A percentile compares a stretch with the other conserved stretches of the same genome.
Conservation (phyloP, 73 alveolate species). For the Chromera velia region DNA sequence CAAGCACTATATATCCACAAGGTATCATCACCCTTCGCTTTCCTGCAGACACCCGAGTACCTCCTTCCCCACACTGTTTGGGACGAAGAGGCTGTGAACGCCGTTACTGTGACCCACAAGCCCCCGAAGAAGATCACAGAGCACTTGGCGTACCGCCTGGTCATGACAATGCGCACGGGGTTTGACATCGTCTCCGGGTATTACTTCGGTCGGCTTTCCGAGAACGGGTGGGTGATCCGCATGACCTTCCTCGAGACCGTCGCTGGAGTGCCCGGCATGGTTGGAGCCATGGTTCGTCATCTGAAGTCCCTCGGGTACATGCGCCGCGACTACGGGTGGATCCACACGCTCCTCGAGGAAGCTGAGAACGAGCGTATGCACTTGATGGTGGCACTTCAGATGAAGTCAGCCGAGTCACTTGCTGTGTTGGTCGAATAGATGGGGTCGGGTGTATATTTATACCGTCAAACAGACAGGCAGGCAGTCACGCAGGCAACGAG, state of each 20-base stretch:
- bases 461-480: neutral
- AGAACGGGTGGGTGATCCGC: neutral
- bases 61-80: too few species aligned
- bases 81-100: too few species aligned
- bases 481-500: neutral
- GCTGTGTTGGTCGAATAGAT: neutral
- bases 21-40: too few species aligned
- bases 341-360: slow-evolving; percentile 35
- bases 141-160: too few species aligned
- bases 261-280: neutral
- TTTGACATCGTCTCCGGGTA: too few species aligned
- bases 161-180: too few species aligned
- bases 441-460: neutral
- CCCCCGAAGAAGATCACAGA: too few species aligned
- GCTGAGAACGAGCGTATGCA: slow-evolving; percentile 45
- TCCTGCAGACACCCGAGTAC: too few species aligned
- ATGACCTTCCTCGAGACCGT: neutral
- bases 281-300: neutral
- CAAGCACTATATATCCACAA: too few species aligned
- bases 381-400: slow-evolving; percentile 8
- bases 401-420: slow-evolving; percentile 1
- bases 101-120: too few species aligned
- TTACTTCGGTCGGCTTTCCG: neutral
- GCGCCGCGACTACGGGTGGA: slow-evolving; percentile 22
- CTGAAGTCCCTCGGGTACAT: slow-evolving; percentile 13